phyloP scores from a whole-genome alignment of 768 basidiomycete genomes.

The Lactarius psammicola region DNA sequence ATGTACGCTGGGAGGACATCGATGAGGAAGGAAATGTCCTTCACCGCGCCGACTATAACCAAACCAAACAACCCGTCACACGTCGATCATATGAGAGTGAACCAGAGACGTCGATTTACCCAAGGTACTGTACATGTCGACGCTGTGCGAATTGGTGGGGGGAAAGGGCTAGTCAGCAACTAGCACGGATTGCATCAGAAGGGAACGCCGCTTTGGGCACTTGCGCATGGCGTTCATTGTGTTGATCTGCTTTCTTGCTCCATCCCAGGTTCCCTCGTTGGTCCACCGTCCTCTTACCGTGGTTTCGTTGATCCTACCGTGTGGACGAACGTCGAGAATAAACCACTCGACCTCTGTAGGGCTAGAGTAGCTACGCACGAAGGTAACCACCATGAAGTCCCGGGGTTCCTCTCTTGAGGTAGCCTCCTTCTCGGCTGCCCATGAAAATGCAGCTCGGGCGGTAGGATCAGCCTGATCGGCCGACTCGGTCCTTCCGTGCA shows the following conservation, averaged over 20 bases:
- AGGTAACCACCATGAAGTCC: constrained; percentile 48
- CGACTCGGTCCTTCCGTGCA: constrained; percentile 47
- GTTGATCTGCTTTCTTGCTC: constrained; percentile 34
- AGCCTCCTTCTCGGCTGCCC: constrained; percentile 28
- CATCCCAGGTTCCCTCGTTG: constrained; percentile 41
- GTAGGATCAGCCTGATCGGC: constrained; percentile 37
- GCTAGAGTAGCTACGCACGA: constrained; percentile 37
- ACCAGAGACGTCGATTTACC: constrained; percentile 34
- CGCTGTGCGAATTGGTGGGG: constrained; percentile 24
- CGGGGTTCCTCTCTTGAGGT: constrained; percentile 30
- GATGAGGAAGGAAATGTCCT: constrained; percentile 77
- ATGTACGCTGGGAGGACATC: constrained; percentile 75
- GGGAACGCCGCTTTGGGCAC: constrained; percentile 19
- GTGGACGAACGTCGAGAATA: not conserved
- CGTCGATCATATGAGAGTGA: not conserved
- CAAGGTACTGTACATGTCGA: constrained; percentile 51
- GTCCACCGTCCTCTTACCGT: constrained; percentile 44
- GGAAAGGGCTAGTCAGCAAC: constrained; percentile 27
- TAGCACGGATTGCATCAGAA: not conserved
- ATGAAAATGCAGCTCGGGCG: constrained; percentile 38
- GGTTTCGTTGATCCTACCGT: constrained; percentile 52
- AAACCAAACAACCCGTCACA: not conserved
- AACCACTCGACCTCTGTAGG: not conserved
- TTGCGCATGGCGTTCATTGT: constrained; percentile 47
- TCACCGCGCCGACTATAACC: constrained; percentile 56